Conservation (phyloP, 768 basidiomycete genomes). For the Sistotremastrum niveocremeum region DNA sequence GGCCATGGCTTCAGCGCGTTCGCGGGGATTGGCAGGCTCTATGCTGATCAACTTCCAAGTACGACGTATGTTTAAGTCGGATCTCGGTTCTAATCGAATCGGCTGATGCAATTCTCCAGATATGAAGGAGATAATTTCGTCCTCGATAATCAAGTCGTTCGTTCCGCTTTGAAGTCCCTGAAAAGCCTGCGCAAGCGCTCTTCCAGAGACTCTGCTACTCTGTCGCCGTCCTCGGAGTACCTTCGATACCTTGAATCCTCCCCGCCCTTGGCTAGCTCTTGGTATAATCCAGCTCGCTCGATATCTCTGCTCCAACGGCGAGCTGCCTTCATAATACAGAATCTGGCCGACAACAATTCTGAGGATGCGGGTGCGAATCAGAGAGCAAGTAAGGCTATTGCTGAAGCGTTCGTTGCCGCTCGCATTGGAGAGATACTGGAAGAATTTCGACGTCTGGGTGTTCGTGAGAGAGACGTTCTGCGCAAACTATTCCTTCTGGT, state of each 20-base stretch:
- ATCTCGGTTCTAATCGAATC: not conserved
- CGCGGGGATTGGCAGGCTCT: constrained; percentile 49
- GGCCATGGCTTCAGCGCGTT: constrained; percentile 67
- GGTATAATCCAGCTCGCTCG: constrained; percentile 25
- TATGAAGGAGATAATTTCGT: constrained; percentile 76
- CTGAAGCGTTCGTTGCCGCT: constrained; percentile 53
- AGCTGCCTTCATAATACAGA: constrained; percentile 44
- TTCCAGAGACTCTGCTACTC: constrained; percentile 14
- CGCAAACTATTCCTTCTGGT: constrained; percentile 16
- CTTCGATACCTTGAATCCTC: constrained; percentile 33
- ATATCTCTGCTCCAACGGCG: constrained; percentile 49
- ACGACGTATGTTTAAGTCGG: constrained; percentile 40
- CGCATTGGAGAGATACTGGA: constrained; percentile 38
- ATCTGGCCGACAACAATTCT: constrained; percentile 20
- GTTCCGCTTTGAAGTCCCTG: constrained; percentile 53
- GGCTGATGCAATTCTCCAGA: constrained; percentile 17
- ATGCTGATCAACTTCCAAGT: constrained; percentile 51
- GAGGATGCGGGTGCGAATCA: constrained; percentile 37
- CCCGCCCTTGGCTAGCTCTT: constrained; percentile 10
- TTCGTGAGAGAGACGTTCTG: constrained; percentile 11
- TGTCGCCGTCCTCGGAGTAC: constrained; percentile 40
- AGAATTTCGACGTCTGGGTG: constrained; percentile 12
- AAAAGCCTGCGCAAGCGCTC: constrained; percentile 19
- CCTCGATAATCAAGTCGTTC: constrained; percentile 60
- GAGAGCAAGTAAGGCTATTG: constrained; percentile 47